Evolutionary conservation across 1,284 basidiomycete species (phyloP).

Genomic region (Austroboletus niveus): DNA sequence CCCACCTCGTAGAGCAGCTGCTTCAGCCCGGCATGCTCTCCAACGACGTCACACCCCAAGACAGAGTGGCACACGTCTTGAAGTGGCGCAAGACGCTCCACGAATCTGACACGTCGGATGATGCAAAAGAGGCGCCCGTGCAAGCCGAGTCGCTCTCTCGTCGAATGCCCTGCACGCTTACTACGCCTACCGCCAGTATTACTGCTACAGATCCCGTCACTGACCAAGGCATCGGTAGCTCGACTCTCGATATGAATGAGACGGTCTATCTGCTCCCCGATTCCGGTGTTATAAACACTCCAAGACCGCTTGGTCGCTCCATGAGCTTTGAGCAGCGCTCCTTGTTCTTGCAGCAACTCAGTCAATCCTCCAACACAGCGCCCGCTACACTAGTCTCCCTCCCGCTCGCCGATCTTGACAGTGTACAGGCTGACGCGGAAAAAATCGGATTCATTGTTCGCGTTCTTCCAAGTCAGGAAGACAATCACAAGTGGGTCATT

Average conservation of each 20-base stretch:
- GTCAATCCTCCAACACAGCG: conserved; percentile 34
- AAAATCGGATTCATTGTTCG: conserved; percentile 44
- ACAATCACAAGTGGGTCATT: conserved; percentile 42
- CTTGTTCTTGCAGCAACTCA: conserved; percentile 46
- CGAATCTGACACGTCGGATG: background rate
- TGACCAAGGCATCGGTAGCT: conserved; percentile 19
- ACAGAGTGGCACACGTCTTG: conserved; percentile 23
- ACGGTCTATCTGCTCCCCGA: conserved; percentile 27
- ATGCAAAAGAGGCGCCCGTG: conserved; percentile 1
- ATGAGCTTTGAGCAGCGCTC: conserved; percentile 53
- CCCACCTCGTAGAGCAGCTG: conserved; percentile 31
- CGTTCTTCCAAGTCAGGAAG: conserved; percentile 32
- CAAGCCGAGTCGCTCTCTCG: conserved; percentile 20
- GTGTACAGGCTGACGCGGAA: conserved; percentile 39
- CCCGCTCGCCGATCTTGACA: conserved; percentile 41
- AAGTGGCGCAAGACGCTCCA: conserved; percentile 27
- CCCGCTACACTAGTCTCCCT: conserved; percentile 49
- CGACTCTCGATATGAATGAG: conserved; percentile 23
- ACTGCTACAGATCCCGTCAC: conserved; percentile 24
- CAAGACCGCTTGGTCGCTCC: conserved; percentile 38
- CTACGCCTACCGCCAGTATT: conserved; percentile 46
- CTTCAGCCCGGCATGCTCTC: conserved; percentile 33
- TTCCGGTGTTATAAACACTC: conserved; percentile 5
- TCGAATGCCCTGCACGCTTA: conserved; percentile 54
- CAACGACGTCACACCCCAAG: conserved; percentile 18